Evolutionary conservation across 257 asterid genomes (phyloP).

Genomic region (Ilex aquifolium): DNA sequence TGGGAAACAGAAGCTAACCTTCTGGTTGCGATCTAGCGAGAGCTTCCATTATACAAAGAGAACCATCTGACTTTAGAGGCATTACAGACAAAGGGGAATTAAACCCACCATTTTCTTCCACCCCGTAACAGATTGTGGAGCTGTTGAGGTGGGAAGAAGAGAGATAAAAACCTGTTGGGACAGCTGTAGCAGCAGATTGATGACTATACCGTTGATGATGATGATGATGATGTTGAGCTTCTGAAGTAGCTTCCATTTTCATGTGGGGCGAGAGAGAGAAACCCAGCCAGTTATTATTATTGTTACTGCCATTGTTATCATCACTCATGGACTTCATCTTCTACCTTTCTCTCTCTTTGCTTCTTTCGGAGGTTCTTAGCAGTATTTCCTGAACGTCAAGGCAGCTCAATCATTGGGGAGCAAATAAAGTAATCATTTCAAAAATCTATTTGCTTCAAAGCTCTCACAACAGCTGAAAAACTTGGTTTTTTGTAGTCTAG

Average conservation of each 20-base stretch:
- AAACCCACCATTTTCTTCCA: constrained; percentile 30
- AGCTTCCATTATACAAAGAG: constrained; percentile 82
- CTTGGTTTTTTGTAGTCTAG: constrained; percentile 15
- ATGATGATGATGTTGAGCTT: constrained; percentile 14
- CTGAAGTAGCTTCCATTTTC: constrained; percentile 55
- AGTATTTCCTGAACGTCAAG: constrained; percentile 25
- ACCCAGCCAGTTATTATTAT: constrained; percentile 54
- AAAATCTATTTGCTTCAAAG: constrained; percentile 2
- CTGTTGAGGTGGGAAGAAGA: constrained; percentile 22
- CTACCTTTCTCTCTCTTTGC: background rate
- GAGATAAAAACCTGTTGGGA: constrained; percentile 32
- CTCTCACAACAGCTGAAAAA: background rate
- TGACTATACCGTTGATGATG: constrained; percentile 9
- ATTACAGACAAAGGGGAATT: constrained; percentile 51
- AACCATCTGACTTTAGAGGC: constrained; percentile 85
- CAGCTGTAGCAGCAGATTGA: constrained; percentile 18
- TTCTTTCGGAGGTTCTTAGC: constrained; percentile 2
- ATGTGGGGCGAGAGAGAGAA: constrained; percentile 78
- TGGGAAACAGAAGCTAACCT: constrained; percentile 24
- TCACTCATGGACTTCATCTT: constrained; percentile 52
- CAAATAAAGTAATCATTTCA: constrained; percentile 52
- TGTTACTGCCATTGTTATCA: constrained; percentile 15
- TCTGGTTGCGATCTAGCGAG: constrained; percentile 51
- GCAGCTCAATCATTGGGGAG: constrained; percentile 49
- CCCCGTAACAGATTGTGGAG: constrained; percentile 27